Evolutionary conservation across 805 yeast genomes (phyloP), one percentile per base, ranked within the genome.

Genomic region (Myxozyma mucilagina): DNA sequence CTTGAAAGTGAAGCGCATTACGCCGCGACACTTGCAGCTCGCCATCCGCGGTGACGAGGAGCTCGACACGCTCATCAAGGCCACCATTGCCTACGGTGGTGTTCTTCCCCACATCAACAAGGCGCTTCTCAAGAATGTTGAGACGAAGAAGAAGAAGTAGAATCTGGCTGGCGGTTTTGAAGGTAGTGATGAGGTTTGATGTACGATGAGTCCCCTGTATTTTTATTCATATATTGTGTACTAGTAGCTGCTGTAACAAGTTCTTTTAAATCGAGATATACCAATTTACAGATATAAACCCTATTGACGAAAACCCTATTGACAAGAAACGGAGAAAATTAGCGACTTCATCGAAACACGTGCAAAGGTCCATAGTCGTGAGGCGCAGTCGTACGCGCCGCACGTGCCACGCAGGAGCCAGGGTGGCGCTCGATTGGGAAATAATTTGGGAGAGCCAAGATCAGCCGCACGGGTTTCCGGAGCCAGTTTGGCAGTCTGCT

Each of bases 21-120:
- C 97, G 18, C 98, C 98, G 72, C 89, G 98, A 79, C 98, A 92
- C 77, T 82, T 92, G 73, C 97, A 92, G 78, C 83, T 92, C 72
- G 98, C 98, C 65, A 92, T 92, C 73, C 90, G 98, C 81, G 97
- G 97, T 74, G 98, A 93, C 77, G 98, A 93, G 77, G 98, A 93
- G 79, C 85, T 93, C 76, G 97, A 92, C 80, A 87, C 90, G 67
- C 83, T 93, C 73, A 88, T 93, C 73, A 87, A 90, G 78, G 96
- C 97, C 61, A 93, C 97, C 61, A 93, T 93, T 74, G 97, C 97
- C 44, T 90, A 87, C 70, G 98, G 98, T 82, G 98, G 98, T 86
- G 98, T 93, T 57, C 81, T 93, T 75, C 98, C 98, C 58, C 96
- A 90, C 75, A 89, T 90, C 73, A 89, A 90, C 79, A 86, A 87